Conservation (phyloP, 164 flowering plant genomes). For the Nelumbo lutea region DNA sequence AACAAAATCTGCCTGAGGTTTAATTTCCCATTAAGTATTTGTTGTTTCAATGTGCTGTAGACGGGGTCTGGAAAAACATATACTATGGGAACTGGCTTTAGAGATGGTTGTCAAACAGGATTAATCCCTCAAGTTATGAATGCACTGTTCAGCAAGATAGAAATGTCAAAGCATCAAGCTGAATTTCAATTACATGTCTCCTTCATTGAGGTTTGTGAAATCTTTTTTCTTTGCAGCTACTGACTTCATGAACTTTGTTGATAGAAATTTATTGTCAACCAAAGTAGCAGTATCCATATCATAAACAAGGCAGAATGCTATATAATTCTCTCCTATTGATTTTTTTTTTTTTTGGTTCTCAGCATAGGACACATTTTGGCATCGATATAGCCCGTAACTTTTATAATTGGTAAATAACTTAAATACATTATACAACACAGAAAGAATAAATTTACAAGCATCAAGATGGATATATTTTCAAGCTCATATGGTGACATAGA, state of each 20-base stretch:
- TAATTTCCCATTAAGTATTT: conserved; percentile 4
- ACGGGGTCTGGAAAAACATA: conserved; percentile 99
- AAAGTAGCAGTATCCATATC: not conserved
- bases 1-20: too few relatives aligned
- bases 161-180: conserved; percentile 59
- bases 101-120: conserved; percentile 73
- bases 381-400: too few relatives aligned
- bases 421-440: too few relatives aligned
- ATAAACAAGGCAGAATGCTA: not conserved
- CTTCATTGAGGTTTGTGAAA: conserved; percentile 76
- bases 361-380: too few relatives aligned
- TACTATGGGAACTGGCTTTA: conserved; percentile 93
- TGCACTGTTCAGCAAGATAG: conserved; percentile 78
- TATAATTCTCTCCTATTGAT: not conserved
- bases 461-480: too few relatives aligned
- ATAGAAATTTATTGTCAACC: not conserved
- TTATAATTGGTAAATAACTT: too few relatives aligned
- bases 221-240: conserved; percentile 1
- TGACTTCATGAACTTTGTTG: not conserved
- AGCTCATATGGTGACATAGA: too few relatives aligned
- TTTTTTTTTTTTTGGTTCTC: not conserved
- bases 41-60: conserved; percentile 39
- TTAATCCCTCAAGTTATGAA: conserved; percentile 87
- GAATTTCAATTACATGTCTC: conserved; percentile 95
- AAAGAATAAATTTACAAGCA: too few relatives aligned